Evolutionary conservation across 768 basidiomycete genomes (phyloP).

Genomic region (Serendipita sp.): DNA sequence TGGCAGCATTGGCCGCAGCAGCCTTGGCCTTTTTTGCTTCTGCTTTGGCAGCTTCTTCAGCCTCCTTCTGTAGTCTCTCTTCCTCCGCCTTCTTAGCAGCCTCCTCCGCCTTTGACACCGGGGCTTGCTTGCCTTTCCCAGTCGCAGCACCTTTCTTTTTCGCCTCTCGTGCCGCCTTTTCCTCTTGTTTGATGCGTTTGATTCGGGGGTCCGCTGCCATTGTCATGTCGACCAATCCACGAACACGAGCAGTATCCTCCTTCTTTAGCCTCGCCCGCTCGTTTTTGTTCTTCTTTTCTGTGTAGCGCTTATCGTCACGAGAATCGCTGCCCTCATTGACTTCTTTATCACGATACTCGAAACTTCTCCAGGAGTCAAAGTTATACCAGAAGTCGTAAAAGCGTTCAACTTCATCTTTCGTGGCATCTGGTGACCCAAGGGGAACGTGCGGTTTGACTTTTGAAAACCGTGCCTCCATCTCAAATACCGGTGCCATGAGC

Average conservation of each 20-base stretch:
- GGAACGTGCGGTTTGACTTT: slow-evolving; percentile 66
- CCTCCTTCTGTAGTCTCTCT: slow-evolving; percentile 45
- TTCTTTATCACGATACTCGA: slow-evolving; percentile 97
- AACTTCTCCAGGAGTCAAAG: slow-evolving; percentile 96
- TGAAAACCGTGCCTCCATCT: slow-evolving; percentile 87
- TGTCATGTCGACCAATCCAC: slow-evolving; percentile 73
- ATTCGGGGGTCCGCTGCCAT: slow-evolving; percentile 80
- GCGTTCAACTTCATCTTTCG: slow-evolving; percentile 69
- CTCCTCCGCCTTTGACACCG: slow-evolving; percentile 28
- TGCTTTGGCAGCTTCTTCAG: slow-evolving; percentile 55
- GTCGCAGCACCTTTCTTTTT: slow-evolving; percentile 49
- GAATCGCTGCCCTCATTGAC: slow-evolving; percentile 94
- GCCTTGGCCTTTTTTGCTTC: slow-evolving; percentile 76
- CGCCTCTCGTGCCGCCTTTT: slow-evolving; percentile 85
- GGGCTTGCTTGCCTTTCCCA: slow-evolving; percentile 21
- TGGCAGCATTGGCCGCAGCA: slow-evolving; percentile 77
- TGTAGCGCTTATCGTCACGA: slow-evolving; percentile 98
- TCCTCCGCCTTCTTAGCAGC: slow-evolving; percentile 36
- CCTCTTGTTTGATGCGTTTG: slow-evolving; percentile 90
- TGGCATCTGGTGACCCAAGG: slow-evolving; percentile 52
- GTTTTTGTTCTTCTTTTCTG: slow-evolving; percentile 98
- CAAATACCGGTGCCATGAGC: slow-evolving; percentile 66
- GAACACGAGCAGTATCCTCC: slow-evolving; percentile 85
- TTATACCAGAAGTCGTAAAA: slow-evolving; percentile 99
- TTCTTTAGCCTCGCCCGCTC: slow-evolving; percentile 95